Base-by-base conservation (phyloP, 2,329 filamentous ascomycete genomes). In the Microdochium trichocladiopsis region DNA sequence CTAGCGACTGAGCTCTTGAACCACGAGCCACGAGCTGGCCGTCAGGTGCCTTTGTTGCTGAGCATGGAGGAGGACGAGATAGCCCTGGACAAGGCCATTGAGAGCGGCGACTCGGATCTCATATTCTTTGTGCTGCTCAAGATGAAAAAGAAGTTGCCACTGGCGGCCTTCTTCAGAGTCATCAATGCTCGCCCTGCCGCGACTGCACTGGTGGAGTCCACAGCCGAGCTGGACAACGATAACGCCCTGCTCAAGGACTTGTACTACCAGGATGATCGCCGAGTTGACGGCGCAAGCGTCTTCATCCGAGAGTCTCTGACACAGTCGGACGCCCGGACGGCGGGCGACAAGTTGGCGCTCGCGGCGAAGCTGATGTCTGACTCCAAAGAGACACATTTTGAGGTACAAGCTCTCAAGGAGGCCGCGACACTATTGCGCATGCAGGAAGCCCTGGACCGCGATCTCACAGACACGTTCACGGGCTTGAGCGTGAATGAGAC, bases 1-100 rank as follows among this genome's bases (percentile, higher is more conserved):
- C 79, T 99, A 25, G 94, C 94, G 3, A 97, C 92, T 0, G 85
- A 95, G 59, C 76, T 99, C 1, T 77, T 99, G 6, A 95, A 97
- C 62, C 88, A 96, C 63, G 94, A 99, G 64, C 91, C 93, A 10
- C 84, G 94, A 53, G 93, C 91, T 2, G 94, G 93, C n/a, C 90
- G 93, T 58, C 94, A 99, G 69, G 94, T 99, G 0, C 94, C 94
- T 0, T 79, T 99, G 2, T 80, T 99, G 2, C 76, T 99, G 43
- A 91, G 82, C 66, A 96, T 97, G 89, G 92, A 96, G 61, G 92
- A 99, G 68, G 93, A 96, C 58, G 90, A 92, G 58, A 84, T 97
- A 41, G 94, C 94, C 0, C 80, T 99, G 0, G 93, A 97, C 74
- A 99, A 97, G 69, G 93, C 94, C 10, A 90, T 97, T 54, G 91